A percentile compares a stretch with the other conserved stretches of the same genome.
Conservation (phyloP, 1,284 basidiomycete species). For the Rhodotorula sp. region DNA sequence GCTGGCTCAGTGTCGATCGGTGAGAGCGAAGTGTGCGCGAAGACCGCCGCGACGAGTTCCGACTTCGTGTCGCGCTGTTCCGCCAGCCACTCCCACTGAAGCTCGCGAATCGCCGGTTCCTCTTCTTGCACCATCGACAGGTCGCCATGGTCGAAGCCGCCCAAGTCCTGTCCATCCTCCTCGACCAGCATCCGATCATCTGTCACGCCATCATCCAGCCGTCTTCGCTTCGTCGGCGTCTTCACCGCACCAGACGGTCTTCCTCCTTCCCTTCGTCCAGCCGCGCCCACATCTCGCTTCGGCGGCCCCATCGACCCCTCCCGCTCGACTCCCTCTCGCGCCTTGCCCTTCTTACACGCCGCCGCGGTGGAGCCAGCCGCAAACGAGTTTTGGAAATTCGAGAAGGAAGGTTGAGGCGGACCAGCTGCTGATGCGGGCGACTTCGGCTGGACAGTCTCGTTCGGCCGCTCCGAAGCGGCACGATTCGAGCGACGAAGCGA, state of each 20-base stretch:
- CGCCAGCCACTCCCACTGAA: constrained; percentile 17
- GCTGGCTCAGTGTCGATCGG: constrained; percentile 6
- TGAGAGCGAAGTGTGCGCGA: constrained; percentile 26
- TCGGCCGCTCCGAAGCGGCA: neutral
- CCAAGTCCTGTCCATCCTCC: constrained; percentile 14
- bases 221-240: neutral
- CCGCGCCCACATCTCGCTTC: neutral
- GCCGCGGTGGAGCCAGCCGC: neutral
- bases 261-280: neutral
- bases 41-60: constrained; percentile 26
- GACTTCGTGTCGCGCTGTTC: constrained; percentile 3
- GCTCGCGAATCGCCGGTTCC: neutral
- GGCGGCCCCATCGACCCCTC: constrained; percentile 33
- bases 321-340: neutral
- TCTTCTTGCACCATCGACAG: neutral
- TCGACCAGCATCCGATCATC: neutral
- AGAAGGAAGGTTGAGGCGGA: constrained; percentile 6
- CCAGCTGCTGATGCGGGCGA: neutral
- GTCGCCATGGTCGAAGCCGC: neutral
- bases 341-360: neutral
- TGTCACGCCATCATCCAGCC: neutral
- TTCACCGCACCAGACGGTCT: too few relatives aligned
- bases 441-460: neutral
- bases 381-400: constrained; percentile 30
- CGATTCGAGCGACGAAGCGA: neutral